phyloP scores from a whole-genome alignment of 140 eudicot species.

The Oenanthe javanica region DNA sequence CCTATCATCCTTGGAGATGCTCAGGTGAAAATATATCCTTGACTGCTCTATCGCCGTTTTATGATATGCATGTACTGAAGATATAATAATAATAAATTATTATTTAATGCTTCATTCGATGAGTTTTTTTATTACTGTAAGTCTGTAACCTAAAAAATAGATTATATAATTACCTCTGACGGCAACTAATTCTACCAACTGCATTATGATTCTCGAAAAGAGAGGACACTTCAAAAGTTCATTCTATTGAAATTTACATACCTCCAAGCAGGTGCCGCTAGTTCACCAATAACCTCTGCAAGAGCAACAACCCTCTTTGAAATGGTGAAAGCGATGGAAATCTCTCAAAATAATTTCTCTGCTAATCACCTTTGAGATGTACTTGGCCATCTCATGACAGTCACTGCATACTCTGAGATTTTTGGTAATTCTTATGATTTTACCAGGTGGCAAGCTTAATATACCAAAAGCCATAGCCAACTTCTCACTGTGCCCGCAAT shows the following conservation, averaged over 20 bases:
- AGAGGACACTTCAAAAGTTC: background rate
- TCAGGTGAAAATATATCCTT: too few species aligned
- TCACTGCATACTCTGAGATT: slow-evolving; percentile 44
- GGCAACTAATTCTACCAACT: background rate
- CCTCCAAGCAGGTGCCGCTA: background rate
- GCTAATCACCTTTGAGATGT: slow-evolving; percentile 42
- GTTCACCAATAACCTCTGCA: slow-evolving; percentile 54
- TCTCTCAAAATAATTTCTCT: slow-evolving; percentile 61
- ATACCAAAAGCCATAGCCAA: slow-evolving; percentile 60
- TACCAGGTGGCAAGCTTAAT: slow-evolving; percentile 42
- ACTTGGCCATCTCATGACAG: slow-evolving; percentile 67
- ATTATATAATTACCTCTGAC: background rate
- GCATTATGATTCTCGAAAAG: background rate
- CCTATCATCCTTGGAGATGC: too few species aligned
- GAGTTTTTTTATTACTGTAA: background rate
- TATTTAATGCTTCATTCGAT: background rate
- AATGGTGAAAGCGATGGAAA: slow-evolving; percentile 58
- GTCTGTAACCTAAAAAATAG: background rate
- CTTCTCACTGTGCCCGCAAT: slow-evolving; percentile 65
- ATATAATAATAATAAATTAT: background rate
- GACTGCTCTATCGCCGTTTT: background rate
- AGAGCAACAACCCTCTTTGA: slow-evolving; percentile 61
- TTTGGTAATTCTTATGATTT: slow-evolving; percentile 53
- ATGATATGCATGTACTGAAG: background rate
- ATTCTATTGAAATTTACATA: background rate